phyloP scores from a whole-genome alignment of 1,284 basidiomycete species.

The Gymnopus androsaceus region DNA sequence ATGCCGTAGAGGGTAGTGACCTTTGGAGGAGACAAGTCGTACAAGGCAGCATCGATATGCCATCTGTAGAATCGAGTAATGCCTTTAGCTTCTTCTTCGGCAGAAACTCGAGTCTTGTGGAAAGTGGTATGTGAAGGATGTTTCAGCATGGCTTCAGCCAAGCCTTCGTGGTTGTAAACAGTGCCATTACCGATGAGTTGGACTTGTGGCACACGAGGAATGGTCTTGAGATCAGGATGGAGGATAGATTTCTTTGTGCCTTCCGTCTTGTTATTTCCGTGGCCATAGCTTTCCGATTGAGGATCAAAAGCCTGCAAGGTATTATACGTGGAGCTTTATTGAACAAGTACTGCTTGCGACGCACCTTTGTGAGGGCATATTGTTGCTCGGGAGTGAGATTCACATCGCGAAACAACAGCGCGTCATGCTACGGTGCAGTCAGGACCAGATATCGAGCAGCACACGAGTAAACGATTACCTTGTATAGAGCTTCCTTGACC shows the following conservation, averaged over 20 bases:
- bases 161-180: conserved; percentile 77
- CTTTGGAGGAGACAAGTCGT: conserved; percentile 83
- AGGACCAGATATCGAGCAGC: not conserved
- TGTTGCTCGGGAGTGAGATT: conserved; percentile 80
- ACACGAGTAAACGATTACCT: conserved; percentile 39
- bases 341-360: conserved; percentile 18
- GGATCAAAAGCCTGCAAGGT: conserved; percentile 69
- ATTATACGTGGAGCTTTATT: conserved; percentile 32
- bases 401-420: conserved; percentile 73
- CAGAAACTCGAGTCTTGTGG: conserved; percentile 80
- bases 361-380: conserved; percentile 78
- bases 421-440: conserved; percentile 54
- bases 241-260: conserved; percentile 74
- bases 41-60: conserved; percentile 94
- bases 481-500: conserved; percentile 66
- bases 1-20: conserved; percentile 90
- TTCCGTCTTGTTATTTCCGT: conserved; percentile 83
- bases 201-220: conserved; percentile 82
- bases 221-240: conserved; percentile 85
- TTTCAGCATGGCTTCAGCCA: conserved; percentile 68
- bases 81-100: conserved; percentile 76
- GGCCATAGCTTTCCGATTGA: conserved; percentile 71
- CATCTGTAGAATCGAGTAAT: conserved; percentile 87
- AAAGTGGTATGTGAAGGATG: conserved; percentile 89
- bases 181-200: conserved; percentile 83